Percentiles rank a stretch among this genome's conserved stretches.
Conservation (phyloP, 257 asterid species). For the Salvia rosmarinus region DNA sequence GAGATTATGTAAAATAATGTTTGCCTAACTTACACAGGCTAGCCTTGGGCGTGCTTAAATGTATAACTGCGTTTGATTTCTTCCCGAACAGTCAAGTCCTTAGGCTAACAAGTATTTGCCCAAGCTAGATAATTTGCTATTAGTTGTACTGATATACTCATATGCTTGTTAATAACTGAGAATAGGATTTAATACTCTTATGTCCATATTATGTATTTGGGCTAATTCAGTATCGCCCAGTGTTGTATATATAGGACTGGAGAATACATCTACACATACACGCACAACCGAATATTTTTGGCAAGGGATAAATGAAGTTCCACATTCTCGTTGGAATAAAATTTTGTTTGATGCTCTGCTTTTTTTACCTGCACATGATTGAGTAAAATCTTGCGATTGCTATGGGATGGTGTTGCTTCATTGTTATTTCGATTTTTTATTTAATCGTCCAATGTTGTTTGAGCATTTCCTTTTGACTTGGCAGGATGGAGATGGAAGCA, state of each 20-base stretch:
- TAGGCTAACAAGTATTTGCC: too few relatives aligned
- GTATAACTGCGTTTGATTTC: too few relatives aligned
- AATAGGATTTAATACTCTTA: not conserved
- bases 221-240: not conserved
- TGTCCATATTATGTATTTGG: not conserved
- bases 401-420: not conserved
- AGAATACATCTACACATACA: not conserved
- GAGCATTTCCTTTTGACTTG: not conserved
- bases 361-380: not conserved
- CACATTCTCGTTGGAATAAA: not conserved
- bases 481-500: slow-evolving; percentile 97
- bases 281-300: too few relatives aligned
- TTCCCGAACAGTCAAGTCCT: too few relatives aligned
- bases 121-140: too few relatives aligned
- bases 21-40: not conserved
- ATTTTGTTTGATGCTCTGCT: not conserved
- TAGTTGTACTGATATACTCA: too few relatives aligned
- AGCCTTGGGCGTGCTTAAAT: not conserved
- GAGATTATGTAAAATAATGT: not conserved
- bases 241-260: not conserved
- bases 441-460: not conserved
- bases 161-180: too few relatives aligned
- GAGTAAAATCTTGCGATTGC: not conserved
- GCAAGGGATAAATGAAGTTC: not conserved
- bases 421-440: too few relatives aligned